phyloP scores from a whole-genome alignment of 805 yeast genomes.

The Suhomyces faveliae region DNA sequence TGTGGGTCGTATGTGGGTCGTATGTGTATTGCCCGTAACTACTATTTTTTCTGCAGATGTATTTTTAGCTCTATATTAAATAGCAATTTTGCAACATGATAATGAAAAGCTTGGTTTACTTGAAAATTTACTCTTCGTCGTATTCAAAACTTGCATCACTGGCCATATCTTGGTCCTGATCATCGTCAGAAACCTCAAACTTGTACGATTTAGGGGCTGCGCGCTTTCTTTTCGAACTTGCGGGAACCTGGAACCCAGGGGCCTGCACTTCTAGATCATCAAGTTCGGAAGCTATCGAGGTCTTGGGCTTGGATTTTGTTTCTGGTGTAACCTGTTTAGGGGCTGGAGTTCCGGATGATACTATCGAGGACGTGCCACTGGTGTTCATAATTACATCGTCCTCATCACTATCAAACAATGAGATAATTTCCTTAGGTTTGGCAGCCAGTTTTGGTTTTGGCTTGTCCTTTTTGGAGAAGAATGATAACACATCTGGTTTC shows the following conservation, averaged over 20 bases:
- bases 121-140: slow-evolving; percentile 12
- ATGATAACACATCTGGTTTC: slow-evolving; percentile 16
- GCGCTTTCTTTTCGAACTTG: slow-evolving; percentile 3
- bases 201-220: slow-evolving; percentile 9
- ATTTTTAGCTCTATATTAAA: not conserved
- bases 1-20: too few species aligned
- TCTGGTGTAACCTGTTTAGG: not conserved
- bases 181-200: slow-evolving; percentile 9
- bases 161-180: slow-evolving; percentile 16
- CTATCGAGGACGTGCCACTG: not conserved
- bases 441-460: slow-evolving; percentile 5
- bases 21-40: not conserved
- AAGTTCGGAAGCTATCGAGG: slow-evolving; percentile 13
- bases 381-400: slow-evolving; percentile 32
- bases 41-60: not conserved
- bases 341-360: slow-evolving; percentile 7
- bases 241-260: slow-evolving; percentile 4
- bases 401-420: slow-evolving; percentile 32
- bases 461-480: slow-evolving; percentile 12
- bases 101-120: slow-evolving; percentile 8
- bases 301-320: not conserved
- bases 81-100: slow-evolving; percentile 10
- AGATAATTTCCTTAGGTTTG: slow-evolving; percentile 10
- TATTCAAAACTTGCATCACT: slow-evolving; percentile 8
- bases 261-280: slow-evolving; percentile 19